A percentile compares a stretch with the other conserved stretches of the same genome.
These are phyloP conservation scores for Beauveria brongniartii DNA, from an alignment of 2,329 filamentous ascomycete genomes.

Conservation along the genomic window DNA sequence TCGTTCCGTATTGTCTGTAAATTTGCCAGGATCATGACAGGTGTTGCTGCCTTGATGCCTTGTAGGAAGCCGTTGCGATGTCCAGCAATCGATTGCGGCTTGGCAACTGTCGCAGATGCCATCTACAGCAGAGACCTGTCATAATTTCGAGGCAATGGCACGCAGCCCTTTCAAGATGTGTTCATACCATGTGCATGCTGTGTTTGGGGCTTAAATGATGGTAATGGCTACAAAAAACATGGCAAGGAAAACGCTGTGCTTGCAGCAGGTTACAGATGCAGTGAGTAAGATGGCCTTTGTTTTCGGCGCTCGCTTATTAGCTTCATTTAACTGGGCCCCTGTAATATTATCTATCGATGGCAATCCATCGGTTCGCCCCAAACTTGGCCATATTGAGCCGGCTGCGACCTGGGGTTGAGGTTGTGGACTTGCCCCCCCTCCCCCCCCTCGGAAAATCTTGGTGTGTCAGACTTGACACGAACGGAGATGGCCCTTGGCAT, in stretches of 20 bases:
- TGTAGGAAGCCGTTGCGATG: not conserved
- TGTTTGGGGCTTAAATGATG: no score
- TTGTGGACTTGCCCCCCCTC: not conserved
- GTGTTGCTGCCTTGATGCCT: not conserved
- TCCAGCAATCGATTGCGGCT: not conserved
- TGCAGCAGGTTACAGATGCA: not conserved
- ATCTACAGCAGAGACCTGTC: not conserved
- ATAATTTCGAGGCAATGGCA: no score
- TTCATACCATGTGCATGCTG: not conserved
- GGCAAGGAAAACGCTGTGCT: no score
- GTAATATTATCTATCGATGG: not conserved
- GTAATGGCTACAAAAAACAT: no score
- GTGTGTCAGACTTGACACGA: conserved; percentile 7
- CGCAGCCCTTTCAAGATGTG: not conserved
- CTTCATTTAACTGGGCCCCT: not conserved
- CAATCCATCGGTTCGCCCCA: not conserved
- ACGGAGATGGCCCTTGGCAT: not conserved
- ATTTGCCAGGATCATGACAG: not conserved
- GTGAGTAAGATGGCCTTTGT: not conserved
- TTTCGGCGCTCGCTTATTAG: not conserved
- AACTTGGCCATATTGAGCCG: not conserved
- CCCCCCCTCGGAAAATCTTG: not conserved
- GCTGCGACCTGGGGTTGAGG: not conserved
- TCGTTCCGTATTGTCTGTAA: no score
- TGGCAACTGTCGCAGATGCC: not conserved